phyloP scores from a whole-genome alignment of 2,329 filamentous ascomycete genomes.

The Claviceps cyperi region DNA sequence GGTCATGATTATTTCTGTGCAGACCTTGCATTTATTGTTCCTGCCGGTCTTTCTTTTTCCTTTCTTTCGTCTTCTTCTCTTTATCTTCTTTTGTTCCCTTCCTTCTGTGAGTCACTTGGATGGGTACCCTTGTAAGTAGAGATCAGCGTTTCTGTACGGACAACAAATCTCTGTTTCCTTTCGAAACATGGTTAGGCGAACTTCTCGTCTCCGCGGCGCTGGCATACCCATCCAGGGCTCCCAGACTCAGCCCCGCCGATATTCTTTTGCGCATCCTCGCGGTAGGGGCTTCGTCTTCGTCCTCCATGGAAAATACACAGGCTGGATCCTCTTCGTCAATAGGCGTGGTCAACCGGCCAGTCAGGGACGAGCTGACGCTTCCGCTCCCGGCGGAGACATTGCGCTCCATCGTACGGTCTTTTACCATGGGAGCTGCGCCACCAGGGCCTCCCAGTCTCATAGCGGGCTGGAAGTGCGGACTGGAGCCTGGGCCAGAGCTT shows the following conservation, averaged over 20 bases:
- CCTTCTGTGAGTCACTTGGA: not conserved
- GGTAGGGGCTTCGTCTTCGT: constrained; percentile 38
- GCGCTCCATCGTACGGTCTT: constrained; percentile 34
- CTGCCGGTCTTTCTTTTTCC: too few relatives aligned
- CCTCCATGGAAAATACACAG: constrained; percentile 53
- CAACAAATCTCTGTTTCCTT: constrained; percentile 16
- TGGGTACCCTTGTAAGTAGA: not conserved
- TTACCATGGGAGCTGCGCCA: constrained; percentile 24
- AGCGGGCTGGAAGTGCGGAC: constrained; percentile 37
- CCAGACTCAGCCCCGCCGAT: constrained; percentile 28
- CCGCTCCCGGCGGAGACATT: constrained; percentile 45
- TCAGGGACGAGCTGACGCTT: constrained; percentile 39
- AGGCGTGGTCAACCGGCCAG: constrained; percentile 46
- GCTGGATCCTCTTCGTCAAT: constrained; percentile 51
- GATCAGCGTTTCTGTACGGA: constrained; percentile 19
- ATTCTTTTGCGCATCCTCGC: constrained; percentile 33
- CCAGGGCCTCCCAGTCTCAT: constrained; percentile 24
- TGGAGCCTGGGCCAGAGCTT: constrained; percentile 23
- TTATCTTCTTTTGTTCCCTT: not conserved
- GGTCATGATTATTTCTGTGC: too few relatives aligned
- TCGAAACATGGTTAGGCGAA: constrained; percentile 12
- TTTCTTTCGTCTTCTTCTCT: not conserved
- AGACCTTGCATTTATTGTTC: too few relatives aligned
- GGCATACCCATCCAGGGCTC: constrained; percentile 28
- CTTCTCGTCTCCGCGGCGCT: constrained; percentile 18